Conservation (phyloP, 2,329 filamentous ascomycete genomes). For the Aciculosporium take region DNA sequence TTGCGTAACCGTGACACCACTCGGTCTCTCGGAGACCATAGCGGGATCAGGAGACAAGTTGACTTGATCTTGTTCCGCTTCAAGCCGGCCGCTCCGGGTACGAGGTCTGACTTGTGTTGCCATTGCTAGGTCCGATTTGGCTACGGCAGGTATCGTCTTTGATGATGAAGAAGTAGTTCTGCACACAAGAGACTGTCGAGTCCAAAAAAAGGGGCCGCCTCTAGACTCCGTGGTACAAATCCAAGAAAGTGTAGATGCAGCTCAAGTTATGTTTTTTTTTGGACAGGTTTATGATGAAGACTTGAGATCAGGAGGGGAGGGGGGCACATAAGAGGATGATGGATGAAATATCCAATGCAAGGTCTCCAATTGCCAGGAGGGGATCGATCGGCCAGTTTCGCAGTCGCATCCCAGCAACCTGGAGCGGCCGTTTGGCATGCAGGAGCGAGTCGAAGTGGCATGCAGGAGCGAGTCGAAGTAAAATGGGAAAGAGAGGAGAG, state of each 20-base stretch:
- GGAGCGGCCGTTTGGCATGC: slow-evolving; percentile 12
- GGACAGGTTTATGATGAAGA: slow-evolving; percentile 10
- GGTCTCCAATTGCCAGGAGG: slow-evolving; percentile 4
- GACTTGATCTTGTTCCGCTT: slow-evolving; percentile 15
- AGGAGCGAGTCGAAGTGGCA: slow-evolving; percentile 1
- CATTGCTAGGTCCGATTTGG: slow-evolving; percentile 27
- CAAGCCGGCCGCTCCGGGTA: slow-evolving; percentile 35
- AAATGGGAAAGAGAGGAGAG: slow-evolving; percentile 13
- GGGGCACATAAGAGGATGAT: slow-evolving; percentile 4
- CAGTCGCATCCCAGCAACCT: slow-evolving; percentile 6
- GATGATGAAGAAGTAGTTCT: slow-evolving; percentile 8
- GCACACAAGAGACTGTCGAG: slow-evolving; percentile 13
- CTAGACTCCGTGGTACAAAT: slow-evolving; percentile 9
- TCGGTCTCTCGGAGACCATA: slow-evolving; percentile 19
- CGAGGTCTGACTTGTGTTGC: slow-evolving; percentile 29
- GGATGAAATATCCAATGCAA: background rate
- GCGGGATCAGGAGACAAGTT: background rate
- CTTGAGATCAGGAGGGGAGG: background rate
- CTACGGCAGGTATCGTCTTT: background rate
- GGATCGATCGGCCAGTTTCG: slow-evolving; percentile 10
- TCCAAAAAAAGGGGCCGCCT: slow-evolving; percentile 16
- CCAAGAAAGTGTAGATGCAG: slow-evolving; percentile 34
- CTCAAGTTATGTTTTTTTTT: slow-evolving; percentile 24
- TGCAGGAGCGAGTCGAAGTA: background rate
- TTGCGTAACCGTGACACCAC: slow-evolving; percentile 14